Evolutionary conservation across 495 filamentous ascomycete genomes (phyloP).

Genomic region (Diplogelasinospora grovesii): DNA sequence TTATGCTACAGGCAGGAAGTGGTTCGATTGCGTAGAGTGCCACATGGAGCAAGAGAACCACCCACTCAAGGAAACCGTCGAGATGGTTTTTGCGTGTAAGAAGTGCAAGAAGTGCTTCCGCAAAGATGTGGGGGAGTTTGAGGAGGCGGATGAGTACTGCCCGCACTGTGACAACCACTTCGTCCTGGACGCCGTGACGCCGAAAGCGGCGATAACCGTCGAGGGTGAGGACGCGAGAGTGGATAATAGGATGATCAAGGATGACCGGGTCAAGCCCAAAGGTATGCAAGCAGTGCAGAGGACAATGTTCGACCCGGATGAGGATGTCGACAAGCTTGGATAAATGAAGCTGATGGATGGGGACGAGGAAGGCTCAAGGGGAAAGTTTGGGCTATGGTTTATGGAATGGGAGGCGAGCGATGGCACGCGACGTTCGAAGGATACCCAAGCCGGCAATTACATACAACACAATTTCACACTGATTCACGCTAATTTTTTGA

Average conservation of each 20-base stretch:
- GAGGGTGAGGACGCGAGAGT: constrained; percentile 85
- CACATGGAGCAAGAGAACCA: constrained; percentile 78
- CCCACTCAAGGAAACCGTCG: constrained; percentile 62
- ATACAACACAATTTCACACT: neutral
- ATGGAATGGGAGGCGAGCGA: neutral
- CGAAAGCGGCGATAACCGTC: constrained; percentile 70
- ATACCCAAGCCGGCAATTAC: neutral
- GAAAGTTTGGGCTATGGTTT: neutral
- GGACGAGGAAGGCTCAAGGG: constrained; percentile 1
- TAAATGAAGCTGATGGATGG: neutral
- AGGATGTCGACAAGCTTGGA: constrained; percentile 63
- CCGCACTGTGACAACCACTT: constrained; percentile 99
- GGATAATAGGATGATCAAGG: constrained; percentile 86
- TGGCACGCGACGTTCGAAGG: no score
- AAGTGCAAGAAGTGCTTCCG: constrained; percentile 98
- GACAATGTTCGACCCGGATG: constrained; percentile 67
- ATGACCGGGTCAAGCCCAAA: constrained; percentile 70
- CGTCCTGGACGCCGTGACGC: constrained; percentile 77
- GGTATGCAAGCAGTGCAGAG: constrained; percentile 45
- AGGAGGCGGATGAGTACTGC: constrained; percentile 98
- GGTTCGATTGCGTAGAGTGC: constrained; percentile 98
- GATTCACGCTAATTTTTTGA: no score
- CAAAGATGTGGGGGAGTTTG: constrained; percentile 84
- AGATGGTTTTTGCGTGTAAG: constrained; percentile 95
- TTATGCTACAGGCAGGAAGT: constrained; percentile 80